phyloP scores from a whole-genome alignment of 2,329 filamentous ascomycete genomes.

The Neocatenulostroma microsporum region DNA sequence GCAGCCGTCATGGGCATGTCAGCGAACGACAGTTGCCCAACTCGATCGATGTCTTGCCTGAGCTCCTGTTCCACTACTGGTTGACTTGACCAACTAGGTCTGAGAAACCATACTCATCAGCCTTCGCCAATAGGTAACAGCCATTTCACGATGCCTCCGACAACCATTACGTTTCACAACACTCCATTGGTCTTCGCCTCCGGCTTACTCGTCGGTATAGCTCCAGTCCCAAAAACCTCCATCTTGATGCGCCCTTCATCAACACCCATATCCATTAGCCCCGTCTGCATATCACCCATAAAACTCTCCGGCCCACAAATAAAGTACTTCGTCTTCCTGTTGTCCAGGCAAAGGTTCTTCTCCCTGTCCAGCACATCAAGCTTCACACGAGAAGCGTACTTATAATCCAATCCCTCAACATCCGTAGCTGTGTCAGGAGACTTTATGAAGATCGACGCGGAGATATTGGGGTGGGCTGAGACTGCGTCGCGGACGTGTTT shows the following conservation, averaged over 20 bases:
- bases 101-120: no score
- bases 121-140: no score
- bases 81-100: no score
- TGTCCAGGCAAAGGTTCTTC: slow-evolving; percentile 48
- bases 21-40: no score
- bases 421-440: slow-evolving; percentile 41
- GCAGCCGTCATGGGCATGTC: no score
- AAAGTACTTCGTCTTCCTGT: slow-evolving; percentile 56
- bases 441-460: slow-evolving; percentile 52
- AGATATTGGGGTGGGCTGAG: slow-evolving; percentile 42
- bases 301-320: slow-evolving; percentile 64
- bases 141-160: no score
- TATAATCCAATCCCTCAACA: slow-evolving; percentile 48
- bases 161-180: slow-evolving; percentile 58
- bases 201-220: slow-evolving; percentile 63
- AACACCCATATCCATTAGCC: slow-evolving; percentile 51
- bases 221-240: slow-evolving; percentile 39
- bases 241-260: slow-evolving; percentile 52
- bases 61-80: no score
- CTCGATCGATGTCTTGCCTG: no score
- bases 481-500: slow-evolving; percentile 41
- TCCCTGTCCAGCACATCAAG: slow-evolving; percentile 49
- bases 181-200: slow-evolving; percentile 50
- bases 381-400: slow-evolving; percentile 48
- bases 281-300: slow-evolving; percentile 54